Percentiles rank a stretch among this genome's conserved stretches.
phyloP scores from a whole-genome alignment of 2,329 filamentous ascomycete genomes.

The Hypoxylon sp. region DNA sequence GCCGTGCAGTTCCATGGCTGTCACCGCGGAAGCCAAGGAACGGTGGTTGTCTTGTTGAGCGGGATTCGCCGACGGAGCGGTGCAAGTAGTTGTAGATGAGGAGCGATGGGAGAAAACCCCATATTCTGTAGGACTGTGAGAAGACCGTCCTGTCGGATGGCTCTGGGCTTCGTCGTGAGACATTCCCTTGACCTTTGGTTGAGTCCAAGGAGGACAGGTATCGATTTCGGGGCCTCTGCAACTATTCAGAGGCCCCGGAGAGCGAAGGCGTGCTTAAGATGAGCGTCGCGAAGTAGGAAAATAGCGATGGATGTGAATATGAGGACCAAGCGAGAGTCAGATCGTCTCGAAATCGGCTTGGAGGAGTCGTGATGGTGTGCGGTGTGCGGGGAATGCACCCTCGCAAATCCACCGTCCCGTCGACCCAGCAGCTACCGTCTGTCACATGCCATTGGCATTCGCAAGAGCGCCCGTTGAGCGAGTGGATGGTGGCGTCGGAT shows the following conservation, averaged over 20 bases:
- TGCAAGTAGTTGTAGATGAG: constrained; percentile 50
- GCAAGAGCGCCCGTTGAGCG: constrained; percentile 37
- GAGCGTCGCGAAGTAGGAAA: constrained; percentile 32
- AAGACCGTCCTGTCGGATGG: constrained; percentile 51
- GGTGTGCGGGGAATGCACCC: constrained; percentile 72
- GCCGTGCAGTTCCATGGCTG: constrained; percentile 51
- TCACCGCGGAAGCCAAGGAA: constrained; percentile 46
- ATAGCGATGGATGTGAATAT: constrained; percentile 32
- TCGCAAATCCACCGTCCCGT: constrained; percentile 71
- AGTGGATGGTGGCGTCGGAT: constrained; percentile 30
- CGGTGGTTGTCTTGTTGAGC: constrained; percentile 31
- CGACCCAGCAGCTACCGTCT: constrained; percentile 66
- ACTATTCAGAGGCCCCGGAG: constrained; percentile 46
- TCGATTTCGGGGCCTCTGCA: constrained; percentile 45
- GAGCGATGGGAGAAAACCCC: constrained; percentile 51
- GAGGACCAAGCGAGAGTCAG: constrained; percentile 16
- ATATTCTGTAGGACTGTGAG: constrained; percentile 55
- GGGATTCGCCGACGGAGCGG: constrained; percentile 47
- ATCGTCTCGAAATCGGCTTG: constrained; percentile 32
- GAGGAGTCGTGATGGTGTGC: constrained; percentile 58
- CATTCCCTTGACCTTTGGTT: constrained; percentile 58
- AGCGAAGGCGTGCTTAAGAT: constrained; percentile 27
- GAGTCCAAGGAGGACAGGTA: constrained; percentile 37
- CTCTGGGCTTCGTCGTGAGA: constrained; percentile 65
- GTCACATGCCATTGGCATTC: constrained; percentile 70